Evolutionary conservation across 139 green algal genomes (phyloP).

Genomic region (Chlorella sp.): DNA sequence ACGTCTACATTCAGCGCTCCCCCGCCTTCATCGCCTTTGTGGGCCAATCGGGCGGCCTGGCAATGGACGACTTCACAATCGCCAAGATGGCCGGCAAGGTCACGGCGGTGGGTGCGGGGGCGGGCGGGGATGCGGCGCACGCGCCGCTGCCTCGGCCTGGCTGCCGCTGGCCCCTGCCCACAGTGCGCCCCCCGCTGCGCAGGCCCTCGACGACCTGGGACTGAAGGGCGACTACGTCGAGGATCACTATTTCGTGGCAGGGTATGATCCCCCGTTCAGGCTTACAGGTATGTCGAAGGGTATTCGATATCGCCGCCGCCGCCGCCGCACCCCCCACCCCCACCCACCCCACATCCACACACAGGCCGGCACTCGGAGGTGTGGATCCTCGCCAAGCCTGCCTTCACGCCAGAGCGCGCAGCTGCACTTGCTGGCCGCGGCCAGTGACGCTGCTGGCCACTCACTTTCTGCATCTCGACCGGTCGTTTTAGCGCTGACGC

Average conservation of each 20-base stretch:
- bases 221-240: no score
- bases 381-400: conserved; percentile 20
- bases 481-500: no score
- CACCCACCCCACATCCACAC: no score
- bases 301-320: no score
- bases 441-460: no score
- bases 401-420: no score
- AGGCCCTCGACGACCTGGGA: neutral
- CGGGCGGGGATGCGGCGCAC: neutral
- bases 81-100: conserved; percentile 33
- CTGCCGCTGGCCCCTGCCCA: neutral
- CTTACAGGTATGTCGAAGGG: no score
- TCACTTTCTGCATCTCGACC: no score
- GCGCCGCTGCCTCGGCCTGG: neutral
- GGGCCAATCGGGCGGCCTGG: conserved; percentile 52
- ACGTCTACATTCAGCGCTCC: conserved; percentile 47
- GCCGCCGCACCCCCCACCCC: no score
- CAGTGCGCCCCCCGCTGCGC: neutral
- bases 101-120: neutral
- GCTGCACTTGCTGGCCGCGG: no score
- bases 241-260: conserved; percentile 25
- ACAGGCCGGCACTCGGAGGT: conserved; percentile 31
- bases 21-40: conserved; percentile 56
- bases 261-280: conserved; percentile 58
- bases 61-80: conserved; percentile 44